Base-by-base conservation (phyloP, 208 protist genomes). In the Endotrypanum monterogeii region DNA sequence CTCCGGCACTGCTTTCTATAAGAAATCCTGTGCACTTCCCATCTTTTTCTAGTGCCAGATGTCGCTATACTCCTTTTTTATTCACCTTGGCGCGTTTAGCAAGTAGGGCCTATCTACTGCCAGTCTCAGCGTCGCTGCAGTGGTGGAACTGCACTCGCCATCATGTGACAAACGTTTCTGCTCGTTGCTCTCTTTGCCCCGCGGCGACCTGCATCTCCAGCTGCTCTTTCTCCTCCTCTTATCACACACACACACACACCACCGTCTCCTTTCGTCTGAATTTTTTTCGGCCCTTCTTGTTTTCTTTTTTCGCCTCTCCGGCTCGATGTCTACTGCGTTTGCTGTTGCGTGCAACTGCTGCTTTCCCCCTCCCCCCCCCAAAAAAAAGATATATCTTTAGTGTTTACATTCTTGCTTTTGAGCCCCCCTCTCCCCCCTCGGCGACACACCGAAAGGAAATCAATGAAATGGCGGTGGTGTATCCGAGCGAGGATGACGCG, bases 401-500 rank as follows among this genome's bases (percentile, higher is more conserved):
- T 69, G n/a, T 23, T n/a, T 35, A 18, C 48, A 32, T 37, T 46
- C 32, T 72, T 60, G 20, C 46, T 71, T 32, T 71, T 58, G n/a
- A n/a, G n/a, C n/a, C n/a, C 30, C 7, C 41, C 30, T 66, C 37
- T 44, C 37, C 60, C 60, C 60, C 37, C 60, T 44, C 44, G n/a
- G n/a, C n/a, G n/a, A n/a, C n/a, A n/a, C 50, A 6, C 41, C 23
- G 9, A 46, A 37, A 39, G n/a, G 41, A 32, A 37, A 46, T 39
- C 16, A 46, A 66, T 18, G 62, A 50, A 60, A 81, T 81, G 76
- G 63, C 76, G 0, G 76, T 81, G 18, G 71, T 73, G 32, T 81
- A 81, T 39, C 76, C 76, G 35, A 73, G 76, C 71, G 76, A 76
- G 35, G 76, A 81, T 51, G 76, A 81, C 51, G 50, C 67, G 66